A percentile compares a stretch with the other conserved stretches of the same genome.
phyloP scores from a whole-genome alignment of 2,329 filamentous ascomycete genomes.

The Pseudogymnoascus verrucosus region DNA sequence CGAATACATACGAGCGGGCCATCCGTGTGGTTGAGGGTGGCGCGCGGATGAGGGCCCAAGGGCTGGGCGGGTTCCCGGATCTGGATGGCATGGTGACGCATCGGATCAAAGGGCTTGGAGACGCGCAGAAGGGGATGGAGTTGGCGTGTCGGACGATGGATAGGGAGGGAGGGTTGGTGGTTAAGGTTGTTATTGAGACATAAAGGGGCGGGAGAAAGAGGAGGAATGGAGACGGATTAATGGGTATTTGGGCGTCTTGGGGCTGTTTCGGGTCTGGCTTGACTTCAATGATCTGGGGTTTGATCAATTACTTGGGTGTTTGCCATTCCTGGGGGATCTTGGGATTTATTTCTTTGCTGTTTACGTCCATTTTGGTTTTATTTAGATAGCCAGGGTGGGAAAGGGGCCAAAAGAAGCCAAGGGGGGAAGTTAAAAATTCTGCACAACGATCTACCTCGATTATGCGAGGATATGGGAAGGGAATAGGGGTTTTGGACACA shows the following conservation, averaged over 20 bases:
- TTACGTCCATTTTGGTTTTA: background rate
- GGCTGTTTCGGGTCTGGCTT: background rate
- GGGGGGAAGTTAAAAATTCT: background rate
- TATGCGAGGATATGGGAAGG: background rate
- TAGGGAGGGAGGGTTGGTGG: slow-evolving; percentile 47
- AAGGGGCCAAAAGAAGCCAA: background rate
- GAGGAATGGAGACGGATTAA: background rate
- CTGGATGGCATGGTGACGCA: slow-evolving; percentile 65
- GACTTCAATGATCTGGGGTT: background rate
- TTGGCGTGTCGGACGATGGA: slow-evolving; percentile 63
- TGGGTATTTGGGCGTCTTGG: background rate
- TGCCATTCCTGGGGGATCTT: background rate
- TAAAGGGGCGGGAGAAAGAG: background rate
- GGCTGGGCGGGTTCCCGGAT: slow-evolving; percentile 58
- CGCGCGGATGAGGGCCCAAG: slow-evolving; percentile 64
- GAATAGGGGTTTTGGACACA: background rate
- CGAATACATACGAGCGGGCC: slow-evolving; percentile 68
- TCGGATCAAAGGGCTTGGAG: slow-evolving; percentile 78
- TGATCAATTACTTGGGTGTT: background rate
- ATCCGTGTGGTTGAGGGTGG: slow-evolving; percentile 66
- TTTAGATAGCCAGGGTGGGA: background rate
- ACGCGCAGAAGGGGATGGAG: slow-evolving; percentile 75
- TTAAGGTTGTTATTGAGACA: background rate
- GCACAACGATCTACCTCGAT: background rate
- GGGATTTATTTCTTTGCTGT: background rate